phyloP scores from a whole-genome alignment of 1,284 basidiomycete genomes.

The Leccinum fuscescens region DNA sequence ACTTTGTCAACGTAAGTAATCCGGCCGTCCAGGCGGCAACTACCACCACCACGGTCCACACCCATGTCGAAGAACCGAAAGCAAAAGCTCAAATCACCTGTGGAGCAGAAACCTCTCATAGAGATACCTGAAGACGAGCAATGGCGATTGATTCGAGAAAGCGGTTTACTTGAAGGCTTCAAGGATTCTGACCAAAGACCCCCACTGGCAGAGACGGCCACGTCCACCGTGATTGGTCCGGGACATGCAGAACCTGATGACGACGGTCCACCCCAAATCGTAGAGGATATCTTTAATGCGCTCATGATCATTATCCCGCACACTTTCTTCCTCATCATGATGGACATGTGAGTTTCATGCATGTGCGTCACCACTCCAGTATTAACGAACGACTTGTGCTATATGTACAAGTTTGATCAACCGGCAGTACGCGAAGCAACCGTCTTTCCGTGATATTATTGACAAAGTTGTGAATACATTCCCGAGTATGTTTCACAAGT shows the following conservation, averaged over 20 bases:
- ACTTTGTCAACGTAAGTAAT: not conserved
- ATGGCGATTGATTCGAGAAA: slow-evolving; percentile 69
- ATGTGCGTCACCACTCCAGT: not conserved
- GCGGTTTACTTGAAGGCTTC: slow-evolving; percentile 58
- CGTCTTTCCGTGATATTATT: slow-evolving; percentile 45
- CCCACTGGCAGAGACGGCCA: not conserved
- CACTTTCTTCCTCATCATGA: slow-evolving; percentile 66
- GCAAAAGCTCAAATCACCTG: slow-evolving; percentile 17
- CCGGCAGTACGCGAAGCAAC: slow-evolving; percentile 66
- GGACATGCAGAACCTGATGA: slow-evolving; percentile 31
- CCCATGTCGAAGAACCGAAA: slow-evolving; percentile 43
- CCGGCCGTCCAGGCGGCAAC: not conserved
- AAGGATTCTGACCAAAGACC: slow-evolving; percentile 9
- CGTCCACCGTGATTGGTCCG: not conserved
- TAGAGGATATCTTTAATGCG: slow-evolving; percentile 69
- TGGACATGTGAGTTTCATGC: slow-evolving; percentile 66
- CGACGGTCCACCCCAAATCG: slow-evolving; percentile 41
- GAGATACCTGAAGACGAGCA: slow-evolving; percentile 73
- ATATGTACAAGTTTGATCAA: slow-evolving; percentile 58
- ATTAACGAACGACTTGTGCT: slow-evolving; percentile 8
- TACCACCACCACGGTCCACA: not conserved
- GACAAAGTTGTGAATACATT: slow-evolving; percentile 60
- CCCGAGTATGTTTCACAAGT: slow-evolving; percentile 54
- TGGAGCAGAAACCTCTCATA: slow-evolving; percentile 26
- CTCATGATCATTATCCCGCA: slow-evolving; percentile 65